These are phyloP conservation scores for Vitis rotundifolia DNA, from an alignment of 164 flowering plant species.

Conservation along the genomic window DNA sequence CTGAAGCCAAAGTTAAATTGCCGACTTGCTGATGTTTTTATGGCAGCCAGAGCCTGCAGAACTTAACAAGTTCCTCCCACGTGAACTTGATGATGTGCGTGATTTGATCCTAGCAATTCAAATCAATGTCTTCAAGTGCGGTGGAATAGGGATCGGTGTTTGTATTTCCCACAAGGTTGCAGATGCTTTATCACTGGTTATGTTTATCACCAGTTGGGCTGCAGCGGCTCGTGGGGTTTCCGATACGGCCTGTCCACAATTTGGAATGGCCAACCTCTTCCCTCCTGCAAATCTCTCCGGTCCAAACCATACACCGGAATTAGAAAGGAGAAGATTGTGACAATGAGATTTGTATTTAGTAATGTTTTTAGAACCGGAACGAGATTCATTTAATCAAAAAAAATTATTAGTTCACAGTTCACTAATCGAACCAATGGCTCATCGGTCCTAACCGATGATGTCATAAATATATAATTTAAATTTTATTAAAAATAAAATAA, in stretches of 20 bases:
- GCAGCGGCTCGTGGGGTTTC: slow-evolving; percentile 1
- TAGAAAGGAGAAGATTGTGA: neutral
- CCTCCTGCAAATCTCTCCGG: neutral
- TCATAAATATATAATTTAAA: too few relatives aligned
- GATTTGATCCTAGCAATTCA: neutral
- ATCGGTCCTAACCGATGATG: too few relatives aligned
- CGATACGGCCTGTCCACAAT: neutral
- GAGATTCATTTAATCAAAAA: too few relatives aligned
- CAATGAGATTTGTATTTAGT: neutral
- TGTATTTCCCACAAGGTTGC: slow-evolving; percentile 12
- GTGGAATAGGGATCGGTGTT: slow-evolving; percentile 10
- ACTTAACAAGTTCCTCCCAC: slow-evolving; percentile 5
- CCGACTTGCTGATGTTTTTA: neutral
- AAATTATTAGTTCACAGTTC: too few relatives aligned
- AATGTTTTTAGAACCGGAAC: too few relatives aligned
- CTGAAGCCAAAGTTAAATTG: neutral
- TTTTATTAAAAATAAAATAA: too few relatives aligned
- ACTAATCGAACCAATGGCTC: too few relatives aligned
- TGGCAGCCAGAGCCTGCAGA: neutral
- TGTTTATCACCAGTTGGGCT: slow-evolving; percentile 12
- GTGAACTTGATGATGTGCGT: neutral
- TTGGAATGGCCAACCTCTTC: neutral
- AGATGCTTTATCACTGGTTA: neutral
- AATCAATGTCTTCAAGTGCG: slow-evolving; percentile 13
- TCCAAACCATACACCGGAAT: neutral